Percentiles rank a stretch among this genome's conserved stretches.
These are phyloP conservation scores for Aquilaria sinensis DNA, from an alignment of 345 rosid species.

Conservation along the genomic window DNA sequence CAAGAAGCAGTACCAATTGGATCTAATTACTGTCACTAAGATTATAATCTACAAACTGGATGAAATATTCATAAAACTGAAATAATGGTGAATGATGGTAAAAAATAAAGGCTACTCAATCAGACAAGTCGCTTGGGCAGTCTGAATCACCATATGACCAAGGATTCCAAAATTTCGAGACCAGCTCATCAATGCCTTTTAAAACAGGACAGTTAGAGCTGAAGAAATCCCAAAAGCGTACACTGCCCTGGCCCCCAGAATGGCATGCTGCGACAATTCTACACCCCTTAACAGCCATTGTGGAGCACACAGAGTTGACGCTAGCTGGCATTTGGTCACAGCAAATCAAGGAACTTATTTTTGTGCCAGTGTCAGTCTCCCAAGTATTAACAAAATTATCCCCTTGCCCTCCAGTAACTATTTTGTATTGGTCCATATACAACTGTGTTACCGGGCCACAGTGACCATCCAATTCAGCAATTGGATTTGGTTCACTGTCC, in stretches of 20 bases:
- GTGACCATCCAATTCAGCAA: slow-evolving; percentile 45
- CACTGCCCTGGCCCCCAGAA: slow-evolving; percentile 14
- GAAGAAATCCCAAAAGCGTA: slow-evolving; percentile 34
- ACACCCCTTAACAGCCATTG: slow-evolving; percentile 43
- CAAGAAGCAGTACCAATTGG: no score
- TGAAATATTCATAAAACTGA: no score
- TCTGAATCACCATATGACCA: slow-evolving; percentile 19
- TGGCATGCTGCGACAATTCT: slow-evolving; percentile 28
- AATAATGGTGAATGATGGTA: no score
- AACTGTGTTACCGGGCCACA: slow-evolving; percentile 31
- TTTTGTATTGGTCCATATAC: slow-evolving; percentile 54
- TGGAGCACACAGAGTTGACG: slow-evolving; percentile 28
- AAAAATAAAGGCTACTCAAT: background rate
- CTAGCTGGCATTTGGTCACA: slow-evolving; percentile 13
- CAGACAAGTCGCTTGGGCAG: slow-evolving; percentile 3
- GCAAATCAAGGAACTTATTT: slow-evolving; percentile 36
- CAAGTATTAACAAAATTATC: slow-evolving; percentile 36
- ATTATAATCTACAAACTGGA: no score
- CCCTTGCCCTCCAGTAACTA: slow-evolving; percentile 46
- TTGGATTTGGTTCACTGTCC: slow-evolving; percentile 23
- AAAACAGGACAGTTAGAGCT: slow-evolving; percentile 27
- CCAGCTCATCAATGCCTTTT: slow-evolving; percentile 1
- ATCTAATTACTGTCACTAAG: no score
- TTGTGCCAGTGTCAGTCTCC: slow-evolving; percentile 44
- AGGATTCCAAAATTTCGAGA: slow-evolving; percentile 49